Evolutionary conservation across 116 monocot genomes (phyloP).

Genomic region (Cymodocea nodosa): DNA sequence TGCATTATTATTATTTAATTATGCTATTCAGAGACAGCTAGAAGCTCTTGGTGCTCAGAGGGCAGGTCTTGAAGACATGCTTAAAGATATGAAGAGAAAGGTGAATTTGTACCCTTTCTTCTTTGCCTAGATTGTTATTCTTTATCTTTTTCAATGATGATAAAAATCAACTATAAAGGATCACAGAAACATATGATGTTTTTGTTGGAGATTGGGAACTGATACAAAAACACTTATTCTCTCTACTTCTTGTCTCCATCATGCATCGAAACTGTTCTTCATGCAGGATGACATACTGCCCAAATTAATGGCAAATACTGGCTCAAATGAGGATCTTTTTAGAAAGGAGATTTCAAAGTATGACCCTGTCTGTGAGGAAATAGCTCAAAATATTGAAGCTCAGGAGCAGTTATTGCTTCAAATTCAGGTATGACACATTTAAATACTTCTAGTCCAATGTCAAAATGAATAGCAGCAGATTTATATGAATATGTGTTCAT

Average conservation of each 20-base stretch:
- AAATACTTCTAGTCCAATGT: neutral
- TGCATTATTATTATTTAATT: neutral
- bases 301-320: conserved; percentile 80
- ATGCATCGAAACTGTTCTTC: neutral
- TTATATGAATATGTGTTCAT: neutral
- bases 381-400: conserved; percentile 86
- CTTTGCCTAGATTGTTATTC: neutral
- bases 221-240: too few relatives aligned
- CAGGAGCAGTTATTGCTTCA: conserved; percentile 79
- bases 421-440: conserved; percentile 51
- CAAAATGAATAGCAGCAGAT: neutral
- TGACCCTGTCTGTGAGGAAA: conserved; percentile 82
- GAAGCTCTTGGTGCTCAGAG: conserved; percentile 88
- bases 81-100: conserved; percentile 98
- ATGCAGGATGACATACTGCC: conserved; percentile 87
- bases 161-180: too few relatives aligned
- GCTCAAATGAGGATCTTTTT: conserved; percentile 92
- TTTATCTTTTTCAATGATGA: too few relatives aligned
- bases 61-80: conserved; percentile 98
- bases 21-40: conserved; percentile 65
- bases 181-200: neutral
- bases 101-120: conserved; percentile 12
- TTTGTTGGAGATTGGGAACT: neutral
- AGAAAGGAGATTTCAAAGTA: conserved; percentile 94
- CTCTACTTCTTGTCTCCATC: too few relatives aligned